Conservation (phyloP, 2,329 filamentous ascomycete genomes). For the Cladosporium sp. region DNA sequence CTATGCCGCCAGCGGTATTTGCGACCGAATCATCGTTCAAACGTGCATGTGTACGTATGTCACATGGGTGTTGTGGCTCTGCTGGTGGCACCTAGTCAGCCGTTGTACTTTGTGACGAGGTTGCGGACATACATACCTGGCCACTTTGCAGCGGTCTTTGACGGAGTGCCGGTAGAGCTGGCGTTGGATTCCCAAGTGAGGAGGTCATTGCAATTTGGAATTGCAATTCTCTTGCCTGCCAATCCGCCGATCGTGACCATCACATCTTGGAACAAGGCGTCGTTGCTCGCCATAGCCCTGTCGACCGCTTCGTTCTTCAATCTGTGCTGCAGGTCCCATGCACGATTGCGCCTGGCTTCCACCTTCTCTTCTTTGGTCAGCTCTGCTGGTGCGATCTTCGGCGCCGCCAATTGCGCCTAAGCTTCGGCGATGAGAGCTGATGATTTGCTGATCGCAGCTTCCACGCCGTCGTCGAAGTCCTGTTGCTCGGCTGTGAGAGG, state of each 20-base stretch:
- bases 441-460: slow-evolving; percentile 15
- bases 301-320: neutral
- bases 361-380: slow-evolving; percentile 13
- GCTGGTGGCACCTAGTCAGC: neutral
- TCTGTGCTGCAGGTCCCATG: slow-evolving; percentile 11
- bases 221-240: neutral
- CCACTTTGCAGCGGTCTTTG: too few species aligned
- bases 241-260: slow-evolving; percentile 9
- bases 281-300: neutral
- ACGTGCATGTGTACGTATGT: neutral
- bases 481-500: neutral
- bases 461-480: slow-evolving; percentile 14
- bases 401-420: slow-evolving; percentile 12
- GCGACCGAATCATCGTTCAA: neutral
- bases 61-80: neutral
- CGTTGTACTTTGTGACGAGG: neutral
- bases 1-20: neutral
- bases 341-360: slow-evolving; percentile 10
- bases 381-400: slow-evolving; percentile 2
- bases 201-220: neutral
- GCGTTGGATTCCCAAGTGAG: neutral
- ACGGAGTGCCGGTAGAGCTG: neutral
- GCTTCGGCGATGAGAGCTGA: slow-evolving; percentile 11
- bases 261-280: slow-evolving; percentile 11
- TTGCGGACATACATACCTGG: neutral